These are phyloP conservation scores for Myxozyma sirexii DNA, from an alignment of 805 yeast genomes.

Conservation along the genomic window DNA sequence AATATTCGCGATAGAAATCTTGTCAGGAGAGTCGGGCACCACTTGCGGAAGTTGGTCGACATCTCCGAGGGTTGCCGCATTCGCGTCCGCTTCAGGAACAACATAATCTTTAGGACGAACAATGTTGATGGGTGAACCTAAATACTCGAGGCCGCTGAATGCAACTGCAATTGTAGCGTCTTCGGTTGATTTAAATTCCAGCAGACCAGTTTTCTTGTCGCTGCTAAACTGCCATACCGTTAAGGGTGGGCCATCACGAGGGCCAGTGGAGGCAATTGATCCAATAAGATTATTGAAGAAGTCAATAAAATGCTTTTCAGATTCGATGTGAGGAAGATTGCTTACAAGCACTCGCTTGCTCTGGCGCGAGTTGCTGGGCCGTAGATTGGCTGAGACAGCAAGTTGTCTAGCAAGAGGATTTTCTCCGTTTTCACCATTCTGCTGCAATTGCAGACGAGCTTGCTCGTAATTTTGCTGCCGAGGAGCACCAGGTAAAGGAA, in stretches of 20 bases:
- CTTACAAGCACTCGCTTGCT: slow-evolving; percentile 32
- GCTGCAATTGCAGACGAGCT: slow-evolving; percentile 15
- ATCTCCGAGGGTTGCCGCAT: slow-evolving; percentile 17
- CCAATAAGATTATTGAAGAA: slow-evolving; percentile 28
- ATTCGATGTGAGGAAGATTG: slow-evolving; percentile 20
- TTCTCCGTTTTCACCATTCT: slow-evolving; percentile 11
- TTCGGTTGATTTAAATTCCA: slow-evolving; percentile 55
- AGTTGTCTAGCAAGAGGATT: slow-evolving; percentile 20
- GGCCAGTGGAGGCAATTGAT: slow-evolving; percentile 18
- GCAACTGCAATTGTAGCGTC: slow-evolving; percentile 61
- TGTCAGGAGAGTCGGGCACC: slow-evolving; percentile 51
- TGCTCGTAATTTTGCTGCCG: slow-evolving; percentile 30
- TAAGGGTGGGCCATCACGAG: slow-evolving; percentile 13
- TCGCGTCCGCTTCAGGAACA: slow-evolving; percentile 38
- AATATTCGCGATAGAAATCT: slow-evolving; percentile 52
- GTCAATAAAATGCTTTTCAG: slow-evolving; percentile 19
- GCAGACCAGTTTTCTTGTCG: slow-evolving; percentile 43
- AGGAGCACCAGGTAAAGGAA: slow-evolving; percentile 72
- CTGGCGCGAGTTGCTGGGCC: slow-evolving; percentile 33
- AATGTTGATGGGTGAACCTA: slow-evolving; percentile 41
- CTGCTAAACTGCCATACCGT: slow-evolving; percentile 24
- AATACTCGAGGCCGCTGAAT: slow-evolving; percentile 43
- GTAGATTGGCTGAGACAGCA: slow-evolving; percentile 22
- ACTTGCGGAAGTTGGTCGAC: slow-evolving; percentile 27
- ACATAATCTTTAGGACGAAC: slow-evolving; percentile 54